These are phyloP conservation scores for Eudorina sp. DNA, from an alignment of 139 green algal genomes.

Conservation along the genomic window DNA sequence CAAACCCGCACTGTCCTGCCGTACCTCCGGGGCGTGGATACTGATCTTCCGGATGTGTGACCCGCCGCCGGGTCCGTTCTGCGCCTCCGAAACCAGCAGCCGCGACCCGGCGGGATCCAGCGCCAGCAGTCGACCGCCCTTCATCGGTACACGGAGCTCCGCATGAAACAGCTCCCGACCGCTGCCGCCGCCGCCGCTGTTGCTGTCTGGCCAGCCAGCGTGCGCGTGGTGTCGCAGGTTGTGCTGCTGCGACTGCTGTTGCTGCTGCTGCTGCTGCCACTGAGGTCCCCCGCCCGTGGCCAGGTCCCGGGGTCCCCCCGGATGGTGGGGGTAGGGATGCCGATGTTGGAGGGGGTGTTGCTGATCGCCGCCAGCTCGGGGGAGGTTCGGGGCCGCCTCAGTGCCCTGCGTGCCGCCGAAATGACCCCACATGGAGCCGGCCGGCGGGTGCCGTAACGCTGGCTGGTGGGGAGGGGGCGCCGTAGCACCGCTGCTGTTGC, in stretches of 20 bases:
- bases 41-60: slow-evolving; percentile 32
- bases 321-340: no score
- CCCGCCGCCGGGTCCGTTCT: not conserved
- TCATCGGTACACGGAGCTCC: not conserved
- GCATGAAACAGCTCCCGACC: not conserved
- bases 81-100: slow-evolving; percentile 18
- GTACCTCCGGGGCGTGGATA: not conserved
- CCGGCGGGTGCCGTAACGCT: no score
- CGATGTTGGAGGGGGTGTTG: not conserved
- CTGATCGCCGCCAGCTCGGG: not conserved
- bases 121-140: slow-evolving; percentile 18
- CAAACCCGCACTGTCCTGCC: no score
- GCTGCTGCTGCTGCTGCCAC: not conserved
- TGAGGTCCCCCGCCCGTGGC: no score
- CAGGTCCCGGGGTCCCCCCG: no score
- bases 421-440: not conserved
- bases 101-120: not conserved
- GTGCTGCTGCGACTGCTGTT: not conserved
- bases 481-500: no score
- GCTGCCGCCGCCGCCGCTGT: not conserved
- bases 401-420: not conserved
- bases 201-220: no score
- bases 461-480: no score
- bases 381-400: not conserved
- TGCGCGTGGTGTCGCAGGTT: no score